phyloP scores from a whole-genome alignment of 768 basidiomycete genomes.

The Lanmaoa pseudosensibilis region DNA sequence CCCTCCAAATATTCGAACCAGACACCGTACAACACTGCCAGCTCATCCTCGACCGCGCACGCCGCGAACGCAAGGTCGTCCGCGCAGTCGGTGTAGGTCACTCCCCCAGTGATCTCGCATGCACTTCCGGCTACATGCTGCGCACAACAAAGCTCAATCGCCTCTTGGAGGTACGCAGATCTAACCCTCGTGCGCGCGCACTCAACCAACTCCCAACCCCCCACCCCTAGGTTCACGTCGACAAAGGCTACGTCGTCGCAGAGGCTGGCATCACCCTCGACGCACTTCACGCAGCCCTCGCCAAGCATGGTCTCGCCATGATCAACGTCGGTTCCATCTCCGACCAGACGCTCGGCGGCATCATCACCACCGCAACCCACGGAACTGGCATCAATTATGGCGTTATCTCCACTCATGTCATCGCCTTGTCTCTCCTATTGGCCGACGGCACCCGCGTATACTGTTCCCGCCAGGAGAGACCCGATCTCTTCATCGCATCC shows the following conservation, averaged over 20 bases:
- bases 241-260: slow-evolving; percentile 64
- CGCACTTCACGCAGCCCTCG: slow-evolving; percentile 68
- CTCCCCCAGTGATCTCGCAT: slow-evolving; percentile 91
- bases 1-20: slow-evolving; percentile 76
- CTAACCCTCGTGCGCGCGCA: background rate
- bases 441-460: slow-evolving; percentile 70
- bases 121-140: slow-evolving; percentile 85
- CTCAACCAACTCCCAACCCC: background rate
- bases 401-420: slow-evolving; percentile 80
- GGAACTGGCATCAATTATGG: slow-evolving; percentile 81
- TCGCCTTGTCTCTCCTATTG: slow-evolving; percentile 70
- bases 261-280: slow-evolving; percentile 81
- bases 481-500: slow-evolving; percentile 85
- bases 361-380: slow-evolving; percentile 93
- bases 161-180: slow-evolving; percentile 68
- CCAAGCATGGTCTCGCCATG: slow-evolving; percentile 73
- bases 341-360: slow-evolving; percentile 91
- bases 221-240: slow-evolving; percentile 59
- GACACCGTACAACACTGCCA: slow-evolving; percentile 65
- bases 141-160: slow-evolving; percentile 71
- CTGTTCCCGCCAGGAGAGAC: slow-evolving; percentile 61
- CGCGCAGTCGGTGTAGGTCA: slow-evolving; percentile 90
- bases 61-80: slow-evolving; percentile 66
- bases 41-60: slow-evolving; percentile 77
- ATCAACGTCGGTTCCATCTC: slow-evolving; percentile 94